Conservation (phyloP, 2,329 filamentous ascomycete species). For the Paraphoma sp. region DNA sequence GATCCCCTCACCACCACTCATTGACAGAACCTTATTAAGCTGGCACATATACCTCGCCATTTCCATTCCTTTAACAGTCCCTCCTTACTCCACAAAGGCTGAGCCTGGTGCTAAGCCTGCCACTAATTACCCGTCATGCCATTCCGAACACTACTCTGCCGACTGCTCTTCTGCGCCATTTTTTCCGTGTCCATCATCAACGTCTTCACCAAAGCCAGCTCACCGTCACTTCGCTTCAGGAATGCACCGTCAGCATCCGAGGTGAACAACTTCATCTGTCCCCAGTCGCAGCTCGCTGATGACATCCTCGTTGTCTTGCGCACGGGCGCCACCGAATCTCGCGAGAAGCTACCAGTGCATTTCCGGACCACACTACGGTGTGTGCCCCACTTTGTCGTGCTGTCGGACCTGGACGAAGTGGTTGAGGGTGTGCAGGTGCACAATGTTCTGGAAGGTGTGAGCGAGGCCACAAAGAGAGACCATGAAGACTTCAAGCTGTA, state of each 20-base stretch:
- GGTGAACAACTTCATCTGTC: constrained; percentile 32
- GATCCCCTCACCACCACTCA: constrained; percentile 12
- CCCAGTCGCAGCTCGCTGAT: constrained; percentile 48
- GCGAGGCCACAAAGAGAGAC: constrained; percentile 41
- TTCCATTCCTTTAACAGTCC: constrained; percentile 7
- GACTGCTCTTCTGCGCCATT: constrained; percentile 40
- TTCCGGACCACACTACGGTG: constrained; percentile 64
- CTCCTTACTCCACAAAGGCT: constrained; percentile 11
- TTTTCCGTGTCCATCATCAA: constrained; percentile 45
- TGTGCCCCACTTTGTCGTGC: constrained; percentile 62
- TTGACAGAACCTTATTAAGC: constrained; percentile 9
- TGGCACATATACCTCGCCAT: constrained; percentile 1
- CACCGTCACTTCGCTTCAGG: constrained; percentile 37
- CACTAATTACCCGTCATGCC: constrained; percentile 29
- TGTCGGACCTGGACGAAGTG: constrained; percentile 66
- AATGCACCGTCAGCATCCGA: constrained; percentile 27
- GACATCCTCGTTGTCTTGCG: constrained; percentile 66
- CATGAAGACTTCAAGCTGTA: constrained; percentile 62
- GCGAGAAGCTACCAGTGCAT: constrained; percentile 64
- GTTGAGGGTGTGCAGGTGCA: constrained; percentile 58
- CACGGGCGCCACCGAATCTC: constrained; percentile 66
- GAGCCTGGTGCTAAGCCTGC: constrained; percentile 28
- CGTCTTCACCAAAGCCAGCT: constrained; percentile 38
- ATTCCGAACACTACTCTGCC: constrained; percentile 41
- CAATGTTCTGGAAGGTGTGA: constrained; percentile 54